Base-by-base conservation (phyloP, 345 rosid species). In the Ceriops decandra region DNA sequence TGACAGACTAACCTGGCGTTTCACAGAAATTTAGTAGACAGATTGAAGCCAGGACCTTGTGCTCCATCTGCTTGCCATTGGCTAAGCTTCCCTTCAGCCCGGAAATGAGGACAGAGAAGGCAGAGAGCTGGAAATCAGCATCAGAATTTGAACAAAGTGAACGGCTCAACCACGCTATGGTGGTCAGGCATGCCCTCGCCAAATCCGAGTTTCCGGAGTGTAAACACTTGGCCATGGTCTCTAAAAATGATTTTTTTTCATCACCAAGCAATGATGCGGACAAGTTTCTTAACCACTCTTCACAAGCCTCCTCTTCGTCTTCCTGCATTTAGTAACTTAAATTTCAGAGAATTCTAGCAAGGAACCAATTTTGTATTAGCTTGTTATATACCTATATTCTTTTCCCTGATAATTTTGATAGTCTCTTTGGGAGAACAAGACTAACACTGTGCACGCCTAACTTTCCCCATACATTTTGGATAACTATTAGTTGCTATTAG, bases 41-140 rank as follows among this genome's bases (percentile, higher is more conserved):
- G 53, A 82, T 54, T 28, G 89, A 87, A 64, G 89, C 88, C 62
- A 85, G 85, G 69, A 82, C 80, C 72, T 76, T 81, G 22, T 75
- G 82, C 60, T 81, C 79, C 30, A 38, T 10, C 15, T 21, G 73
- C 66, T 80, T 74, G 49, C 78, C 82, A 62, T 72, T 68, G 72
- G 72, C 70, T 62, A 85, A 76, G 62, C 46, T 77, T 49, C 78
- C 69, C 81, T 84, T 84, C 65, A 85, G 79, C 64, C 60, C 81
- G 33, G 82, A 72, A 47, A 84, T 73, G 63, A 85, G 82, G 42
- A 68, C 57, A 53, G 83, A 76, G 73, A 81, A 76, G 42, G 82
- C 81, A 10, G 78, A 74, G 70, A 78, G 77, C 72, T 81, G 84
- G 56, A 76, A 53, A 33, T 70, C 79, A 0, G 76, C 75, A 54